Conservation (phyloP, 177 flowering plant species). For the Vitis hybrid region DNA sequence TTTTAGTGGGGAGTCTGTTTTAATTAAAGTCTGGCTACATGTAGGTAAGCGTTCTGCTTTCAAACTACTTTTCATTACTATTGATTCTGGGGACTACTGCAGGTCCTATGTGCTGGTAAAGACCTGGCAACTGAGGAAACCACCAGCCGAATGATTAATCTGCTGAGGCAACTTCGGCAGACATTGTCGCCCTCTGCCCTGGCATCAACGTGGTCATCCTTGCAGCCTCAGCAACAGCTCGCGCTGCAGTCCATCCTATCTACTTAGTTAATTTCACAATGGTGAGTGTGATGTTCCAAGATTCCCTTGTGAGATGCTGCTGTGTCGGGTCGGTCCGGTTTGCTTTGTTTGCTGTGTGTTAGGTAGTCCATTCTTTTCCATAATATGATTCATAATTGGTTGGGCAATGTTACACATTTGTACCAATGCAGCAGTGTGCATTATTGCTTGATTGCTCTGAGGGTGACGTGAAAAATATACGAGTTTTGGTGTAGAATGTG, state of each 20-base stretch:
- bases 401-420: neutral
- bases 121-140: slow-evolving; percentile 96
- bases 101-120: slow-evolving; percentile 91
- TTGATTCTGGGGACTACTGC: neutral
- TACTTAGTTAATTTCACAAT: slow-evolving; percentile 25
- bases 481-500: slow-evolving; percentile 42
- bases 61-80: no score
- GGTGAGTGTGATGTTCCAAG: neutral
- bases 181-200: slow-evolving; percentile 84
- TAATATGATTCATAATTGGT: slow-evolving; percentile 26
- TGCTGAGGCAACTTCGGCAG: slow-evolving; percentile 91
- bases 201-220: slow-evolving; percentile 84
- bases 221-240: slow-evolving; percentile 96
- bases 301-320: neutral
- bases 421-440: slow-evolving; percentile 17
- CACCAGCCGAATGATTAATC: slow-evolving; percentile 70
- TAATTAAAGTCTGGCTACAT: no score
- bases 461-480: slow-evolving; percentile 17
- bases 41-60: no score
- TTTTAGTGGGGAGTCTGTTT: no score
- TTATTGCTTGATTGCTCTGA: slow-evolving; percentile 17
- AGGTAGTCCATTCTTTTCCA: slow-evolving; percentile 46
- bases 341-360: neutral
- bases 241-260: slow-evolving; percentile 89
- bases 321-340: neutral